Percentiles rank a stretch among this genome's conserved stretches.
phyloP scores from a whole-genome alignment of 1,284 basidiomycete species.

The Moniliophthora roreri region DNA sequence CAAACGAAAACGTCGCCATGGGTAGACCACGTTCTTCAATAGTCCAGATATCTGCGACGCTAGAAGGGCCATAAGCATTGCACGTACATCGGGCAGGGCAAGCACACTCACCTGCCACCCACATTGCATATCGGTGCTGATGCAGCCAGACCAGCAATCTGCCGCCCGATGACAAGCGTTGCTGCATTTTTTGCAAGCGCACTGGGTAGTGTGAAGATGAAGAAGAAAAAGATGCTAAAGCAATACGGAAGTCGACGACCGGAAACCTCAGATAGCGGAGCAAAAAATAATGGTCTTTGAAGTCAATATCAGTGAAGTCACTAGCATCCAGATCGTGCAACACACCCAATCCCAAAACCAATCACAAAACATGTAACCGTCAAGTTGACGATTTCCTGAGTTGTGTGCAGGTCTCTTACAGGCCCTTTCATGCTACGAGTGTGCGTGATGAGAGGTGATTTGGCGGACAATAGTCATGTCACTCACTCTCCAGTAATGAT shows the following conservation, averaged over 20 bases:
- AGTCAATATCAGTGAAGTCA: neutral
- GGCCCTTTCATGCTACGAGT: constrained; percentile 32
- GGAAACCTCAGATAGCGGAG: constrained; percentile 44
- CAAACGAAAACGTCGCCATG: constrained; percentile 60
- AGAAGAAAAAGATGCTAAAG: constrained; percentile 57
- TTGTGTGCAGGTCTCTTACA: constrained; percentile 26
- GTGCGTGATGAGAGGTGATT: neutral
- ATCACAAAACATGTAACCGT: constrained; percentile 39
- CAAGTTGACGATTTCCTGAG: constrained; percentile 35
- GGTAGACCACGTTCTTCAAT: constrained; percentile 61
- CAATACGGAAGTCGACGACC: constrained; percentile 53
- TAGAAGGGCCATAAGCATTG: neutral
- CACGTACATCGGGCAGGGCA: neutral
- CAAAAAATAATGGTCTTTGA: constrained; percentile 33
- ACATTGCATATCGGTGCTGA: constrained; percentile 42
- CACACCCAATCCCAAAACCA: constrained; percentile 38
- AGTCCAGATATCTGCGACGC: constrained; percentile 56
- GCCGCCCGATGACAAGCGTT: constrained; percentile 59
- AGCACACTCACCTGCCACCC: constrained; percentile 36
- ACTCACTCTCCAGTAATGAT: constrained; percentile 39
- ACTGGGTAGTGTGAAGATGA: constrained; percentile 60
- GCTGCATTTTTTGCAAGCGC: constrained; percentile 61
- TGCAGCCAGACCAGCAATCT: constrained; percentile 59
- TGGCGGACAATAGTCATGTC: neutral
- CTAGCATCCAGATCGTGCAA: neutral